Evolutionary conservation across 441 rosid genomes (phyloP), one percentile per base, ranked within the genome.

Genomic region (Aleurites moluccanus): DNA sequence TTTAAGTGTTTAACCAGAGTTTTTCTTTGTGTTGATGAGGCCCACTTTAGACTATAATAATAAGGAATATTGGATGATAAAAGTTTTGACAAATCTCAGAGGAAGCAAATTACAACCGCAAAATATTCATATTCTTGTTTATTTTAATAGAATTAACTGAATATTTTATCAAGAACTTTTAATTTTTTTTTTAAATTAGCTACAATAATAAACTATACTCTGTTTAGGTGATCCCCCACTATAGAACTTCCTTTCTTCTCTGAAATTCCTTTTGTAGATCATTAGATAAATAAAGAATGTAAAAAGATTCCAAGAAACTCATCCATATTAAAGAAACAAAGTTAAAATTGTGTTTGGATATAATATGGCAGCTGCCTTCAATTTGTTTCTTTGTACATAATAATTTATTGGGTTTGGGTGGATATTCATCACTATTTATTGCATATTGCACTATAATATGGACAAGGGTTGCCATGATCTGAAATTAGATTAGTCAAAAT

Each of bases 201-300:
- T 70, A 66, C 5, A 44, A 16, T 55, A 64, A 72, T 49, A 72
- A 75, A 64, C 38, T 25, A 64, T 63, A 57, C 42, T 45, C 28
- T 70, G 53, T 79, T 80, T 87, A 75, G 90, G 87, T 78, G 86
- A 83, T 81, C 76, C 80, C 72, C 84, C 88, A 81, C 82, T 78
- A 73, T 3, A 35, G 78, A 76, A 69, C 72, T 75, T 73, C 57
- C 69, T 42, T 73, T 63, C 23, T 45, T 72, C 75, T 72, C 71
- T 67, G 20, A 71, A 80, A 61, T 72, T 75, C 71, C 75, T 75
- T 42, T 4, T 44, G 33, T 73, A 74, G 76, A 77, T 75, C 44
- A 67, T 72, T 45, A 28, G 40, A 56, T 64, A 69, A 80, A 42
- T 44, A 74, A 81, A 71, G 55, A 74, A 76, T 6, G 40, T 38